Evolutionary conservation across 805 yeast genomes (phyloP).

Genomic region (Kodamaea hsintzibuensis): DNA sequence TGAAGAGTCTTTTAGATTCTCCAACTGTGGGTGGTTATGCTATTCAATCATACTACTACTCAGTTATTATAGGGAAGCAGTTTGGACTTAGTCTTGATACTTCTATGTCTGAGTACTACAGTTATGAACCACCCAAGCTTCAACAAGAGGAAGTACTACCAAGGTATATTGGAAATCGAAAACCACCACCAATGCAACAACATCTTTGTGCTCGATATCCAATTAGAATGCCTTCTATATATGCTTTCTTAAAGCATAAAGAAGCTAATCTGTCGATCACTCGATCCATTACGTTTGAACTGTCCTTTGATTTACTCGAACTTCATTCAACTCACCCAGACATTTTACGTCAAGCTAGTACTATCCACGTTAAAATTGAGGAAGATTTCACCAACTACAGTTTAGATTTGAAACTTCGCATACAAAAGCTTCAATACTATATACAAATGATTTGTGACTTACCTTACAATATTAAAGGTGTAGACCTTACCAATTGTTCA

Average conservation of each 20-base stretch:
- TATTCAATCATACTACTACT: neutral
- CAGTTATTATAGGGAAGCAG: neutral
- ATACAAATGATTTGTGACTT: neutral
- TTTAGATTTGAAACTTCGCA: neutral
- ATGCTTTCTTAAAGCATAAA: neutral
- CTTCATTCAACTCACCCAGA: neutral
- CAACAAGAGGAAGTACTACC: neutral
- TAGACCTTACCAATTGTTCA: neutral
- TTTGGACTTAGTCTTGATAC: neutral
- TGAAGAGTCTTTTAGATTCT: neutral
- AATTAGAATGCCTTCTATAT: neutral
- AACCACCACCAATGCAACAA: no score
- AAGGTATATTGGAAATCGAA: no score
- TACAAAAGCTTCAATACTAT: neutral
- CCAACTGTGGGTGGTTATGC: neutral
- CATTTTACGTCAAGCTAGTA: neutral
- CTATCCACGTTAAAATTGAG: neutral
- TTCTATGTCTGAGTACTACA: neutral
- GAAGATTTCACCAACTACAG: no score
- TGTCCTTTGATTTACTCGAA: neutral
- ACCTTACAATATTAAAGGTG: neutral
- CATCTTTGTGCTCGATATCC: neutral
- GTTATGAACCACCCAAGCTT: neutral
- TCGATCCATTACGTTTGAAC: neutral
- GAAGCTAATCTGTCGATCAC: neutral